Evolutionary conservation across 2,329 filamentous ascomycete genomes (phyloP).

Genomic region (Colletotrichum ledebouriae): DNA sequence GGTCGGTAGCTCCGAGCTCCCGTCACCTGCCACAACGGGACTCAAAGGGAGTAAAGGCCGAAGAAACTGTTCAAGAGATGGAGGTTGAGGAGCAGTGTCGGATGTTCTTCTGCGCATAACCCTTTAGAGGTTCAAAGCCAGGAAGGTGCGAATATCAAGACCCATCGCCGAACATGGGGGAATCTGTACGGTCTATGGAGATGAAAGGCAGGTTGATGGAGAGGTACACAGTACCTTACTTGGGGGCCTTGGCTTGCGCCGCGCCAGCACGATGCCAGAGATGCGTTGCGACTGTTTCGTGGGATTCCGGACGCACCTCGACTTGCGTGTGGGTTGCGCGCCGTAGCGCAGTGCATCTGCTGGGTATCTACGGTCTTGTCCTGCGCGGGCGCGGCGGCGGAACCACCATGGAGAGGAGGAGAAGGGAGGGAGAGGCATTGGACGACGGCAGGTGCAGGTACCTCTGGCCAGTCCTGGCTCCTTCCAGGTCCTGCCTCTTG

Average conservation of each 20-base stretch:
- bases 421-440: neutral
- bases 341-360: constrained; percentile 19
- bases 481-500: too few relatives aligned
- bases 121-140: neutral
- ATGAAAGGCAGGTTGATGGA: constrained; percentile 22
- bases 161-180: too few relatives aligned
- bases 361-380: neutral
- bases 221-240: constrained; percentile 24
- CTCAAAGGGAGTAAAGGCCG: neutral
- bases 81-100: neutral
- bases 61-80: neutral
- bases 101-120: constrained; percentile 8
- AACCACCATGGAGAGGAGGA: constrained; percentile 13
- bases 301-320: constrained; percentile 38
- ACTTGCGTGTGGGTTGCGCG: constrained; percentile 28
- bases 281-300: constrained; percentile 41
- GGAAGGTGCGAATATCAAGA: neutral
- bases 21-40: constrained; percentile 7
- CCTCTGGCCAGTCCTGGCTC: too few relatives aligned
- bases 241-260: constrained; percentile 21
- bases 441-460: neutral
- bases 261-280: constrained; percentile 33
- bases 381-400: constrained; percentile 21
- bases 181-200: neutral
- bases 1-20: constrained; percentile 1